phyloP scores from a whole-genome alignment of 257 asterid species.

The Primulina huaijiensis region DNA sequence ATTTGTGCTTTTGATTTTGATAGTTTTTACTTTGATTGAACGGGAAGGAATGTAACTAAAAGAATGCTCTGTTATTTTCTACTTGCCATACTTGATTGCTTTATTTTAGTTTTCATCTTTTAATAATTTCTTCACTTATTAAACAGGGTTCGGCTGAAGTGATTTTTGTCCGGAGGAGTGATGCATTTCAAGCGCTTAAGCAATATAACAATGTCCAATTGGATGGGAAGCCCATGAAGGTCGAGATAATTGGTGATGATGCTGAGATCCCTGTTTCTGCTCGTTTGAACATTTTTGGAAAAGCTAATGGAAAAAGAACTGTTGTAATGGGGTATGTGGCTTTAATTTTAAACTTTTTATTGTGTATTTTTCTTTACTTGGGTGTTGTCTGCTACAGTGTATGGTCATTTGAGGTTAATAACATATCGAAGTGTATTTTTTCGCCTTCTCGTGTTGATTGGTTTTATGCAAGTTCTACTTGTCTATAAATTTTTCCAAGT shows the following conservation, averaged over 20 bases:
- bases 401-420: background rate
- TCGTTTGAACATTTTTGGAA: constrained; percentile 69
- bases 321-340: constrained; percentile 60
- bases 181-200: constrained; percentile 78
- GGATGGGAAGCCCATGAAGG: constrained; percentile 91
- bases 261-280: constrained; percentile 54
- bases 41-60: background rate
- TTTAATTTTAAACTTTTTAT: background rate
- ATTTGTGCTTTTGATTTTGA: background rate
- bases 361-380: background rate
- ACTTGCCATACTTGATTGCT: background rate
- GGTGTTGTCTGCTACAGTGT: background rate
- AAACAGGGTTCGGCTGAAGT: constrained; percentile 88
- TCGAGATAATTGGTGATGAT: constrained; percentile 60
- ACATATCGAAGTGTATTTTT: background rate
- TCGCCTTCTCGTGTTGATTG: background rate
- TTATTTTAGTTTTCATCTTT: background rate
- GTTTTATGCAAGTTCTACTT: background rate
- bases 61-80: background rate
- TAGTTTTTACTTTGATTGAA: background rate
- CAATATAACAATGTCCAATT: constrained; percentile 77
- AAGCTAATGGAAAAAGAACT: constrained; percentile 57
- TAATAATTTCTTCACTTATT: background rate
- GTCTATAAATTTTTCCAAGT: background rate
- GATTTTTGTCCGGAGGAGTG: constrained; percentile 67